Evolutionary conservation across 2,329 filamentous ascomycete species (phyloP).

Genomic region (Colletotrichum somersetense): DNA sequence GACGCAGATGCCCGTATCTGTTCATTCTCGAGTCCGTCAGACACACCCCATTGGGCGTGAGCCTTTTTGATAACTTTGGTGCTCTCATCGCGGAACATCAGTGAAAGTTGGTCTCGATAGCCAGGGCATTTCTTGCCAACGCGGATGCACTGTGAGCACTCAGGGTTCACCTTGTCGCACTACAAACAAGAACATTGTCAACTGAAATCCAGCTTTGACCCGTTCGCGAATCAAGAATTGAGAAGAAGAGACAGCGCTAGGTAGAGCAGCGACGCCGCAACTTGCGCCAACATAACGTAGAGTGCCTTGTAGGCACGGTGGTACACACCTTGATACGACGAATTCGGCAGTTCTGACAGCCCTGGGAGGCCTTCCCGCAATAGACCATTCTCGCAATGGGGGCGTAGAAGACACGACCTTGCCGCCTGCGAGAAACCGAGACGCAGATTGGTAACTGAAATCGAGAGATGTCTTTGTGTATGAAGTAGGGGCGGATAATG

Average conservation of each 20-base stretch:
- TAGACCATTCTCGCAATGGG: constrained; percentile 61
- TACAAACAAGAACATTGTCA: constrained; percentile 46
- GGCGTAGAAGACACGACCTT: background rate
- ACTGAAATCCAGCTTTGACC: background rate
- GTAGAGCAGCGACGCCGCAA: background rate
- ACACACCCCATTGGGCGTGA: constrained; percentile 62
- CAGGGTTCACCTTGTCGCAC: constrained; percentile 72
- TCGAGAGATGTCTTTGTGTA: background rate
- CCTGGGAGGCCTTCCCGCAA: constrained; percentile 68
- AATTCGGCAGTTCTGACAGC: constrained; percentile 66
- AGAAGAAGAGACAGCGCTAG: background rate
- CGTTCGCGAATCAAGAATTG: background rate
- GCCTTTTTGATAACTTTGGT: constrained; percentile 71
- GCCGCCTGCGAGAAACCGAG: background rate
- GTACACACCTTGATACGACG: constrained; percentile 66
- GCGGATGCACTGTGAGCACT: constrained; percentile 73
- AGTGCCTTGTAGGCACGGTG: background rate
- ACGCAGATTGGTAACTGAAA: background rate
- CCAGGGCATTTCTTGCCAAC: constrained; percentile 72
- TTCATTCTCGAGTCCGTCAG: constrained; percentile 24
- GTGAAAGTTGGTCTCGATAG: constrained; percentile 72
- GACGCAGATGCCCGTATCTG: constrained; percentile 7
- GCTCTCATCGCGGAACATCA: constrained; percentile 77
- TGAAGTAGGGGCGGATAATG: background rate
- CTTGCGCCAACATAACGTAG: background rate